These are phyloP conservation scores for Aspergillus tamarii DNA, from an alignment of 2,329 filamentous ascomycete genomes.

Conservation along the genomic window DNA sequence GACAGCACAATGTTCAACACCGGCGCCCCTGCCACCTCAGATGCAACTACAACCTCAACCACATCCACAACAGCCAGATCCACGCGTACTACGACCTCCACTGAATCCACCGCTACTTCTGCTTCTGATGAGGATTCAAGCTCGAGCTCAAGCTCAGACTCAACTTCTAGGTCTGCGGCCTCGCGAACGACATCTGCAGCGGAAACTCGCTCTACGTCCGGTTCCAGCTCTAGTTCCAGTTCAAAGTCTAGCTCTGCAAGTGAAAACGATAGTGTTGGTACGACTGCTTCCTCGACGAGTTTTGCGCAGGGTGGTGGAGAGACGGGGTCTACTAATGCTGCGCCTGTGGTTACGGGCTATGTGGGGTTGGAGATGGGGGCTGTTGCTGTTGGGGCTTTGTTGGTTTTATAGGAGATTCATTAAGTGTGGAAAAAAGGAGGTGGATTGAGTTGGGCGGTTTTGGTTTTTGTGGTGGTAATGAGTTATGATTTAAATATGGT, in stretches of 20 bases:
- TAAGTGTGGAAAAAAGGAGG: not conserved
- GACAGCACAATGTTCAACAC: not conserved
- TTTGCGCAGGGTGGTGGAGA: not conserved
- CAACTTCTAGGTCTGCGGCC: not conserved
- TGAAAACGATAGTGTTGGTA: not conserved
- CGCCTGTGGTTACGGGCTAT: not conserved
- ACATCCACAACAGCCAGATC: not conserved
- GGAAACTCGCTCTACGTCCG: not conserved
- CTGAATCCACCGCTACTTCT: not conserved
- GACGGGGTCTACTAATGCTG: not conserved
- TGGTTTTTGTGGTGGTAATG: not conserved
- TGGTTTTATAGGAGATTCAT: not conserved
- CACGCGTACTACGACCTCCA: not conserved
- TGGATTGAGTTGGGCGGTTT: too few species aligned
- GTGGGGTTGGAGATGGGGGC: not conserved
- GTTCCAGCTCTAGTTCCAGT: not conserved
- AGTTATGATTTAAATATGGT: not conserved
- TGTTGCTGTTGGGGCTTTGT: conserved; percentile 1
- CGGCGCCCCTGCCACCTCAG: not conserved
- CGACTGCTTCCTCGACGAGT: not conserved
- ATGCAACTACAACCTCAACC: not conserved
- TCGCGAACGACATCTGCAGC: not conserved
- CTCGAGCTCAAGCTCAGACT: not conserved
- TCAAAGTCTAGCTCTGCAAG: not conserved
- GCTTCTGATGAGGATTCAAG: not conserved